A percentile compares a stretch with the other conserved stretches of the same genome.
Evolutionary conservation across 2,329 filamentous ascomycete species (phyloP).

Genomic region (Cladophialophora yegresii): DNA sequence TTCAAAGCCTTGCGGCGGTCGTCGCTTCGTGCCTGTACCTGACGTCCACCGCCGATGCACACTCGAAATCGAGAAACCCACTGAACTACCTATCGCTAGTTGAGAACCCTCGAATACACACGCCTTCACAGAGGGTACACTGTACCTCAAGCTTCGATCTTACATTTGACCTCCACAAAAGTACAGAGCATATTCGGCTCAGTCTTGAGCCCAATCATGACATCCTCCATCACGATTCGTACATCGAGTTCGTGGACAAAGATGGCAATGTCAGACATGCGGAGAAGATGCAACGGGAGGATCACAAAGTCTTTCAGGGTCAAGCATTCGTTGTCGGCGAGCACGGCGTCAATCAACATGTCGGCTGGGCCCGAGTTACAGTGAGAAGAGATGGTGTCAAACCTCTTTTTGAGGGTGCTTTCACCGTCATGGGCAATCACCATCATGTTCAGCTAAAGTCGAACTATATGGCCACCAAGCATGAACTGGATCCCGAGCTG

Average conservation of each 20-base stretch:
- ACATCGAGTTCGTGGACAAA: constrained; percentile 68
- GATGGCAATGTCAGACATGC: constrained; percentile 68
- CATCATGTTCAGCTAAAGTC: constrained; percentile 81
- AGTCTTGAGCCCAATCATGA: constrained; percentile 88
- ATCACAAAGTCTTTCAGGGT: constrained; percentile 84
- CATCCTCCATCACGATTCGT: constrained; percentile 74
- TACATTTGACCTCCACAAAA: constrained; percentile 71
- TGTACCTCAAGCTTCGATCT: constrained; percentile 82
- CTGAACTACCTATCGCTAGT: constrained; percentile 72
- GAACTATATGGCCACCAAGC: constrained; percentile 72
- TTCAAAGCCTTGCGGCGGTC: constrained; percentile 26
- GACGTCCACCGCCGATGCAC: constrained; percentile 47
- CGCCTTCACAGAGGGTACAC: constrained; percentile 75
- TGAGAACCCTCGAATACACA: constrained; percentile 74
- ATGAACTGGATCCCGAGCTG: constrained; percentile 69
- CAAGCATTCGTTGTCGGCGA: constrained; percentile 68
- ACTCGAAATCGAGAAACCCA: constrained; percentile 74
- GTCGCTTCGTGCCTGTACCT: constrained; percentile 29
- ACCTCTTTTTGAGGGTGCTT: constrained; percentile 88
- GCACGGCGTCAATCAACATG: constrained; percentile 71
- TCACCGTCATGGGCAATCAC: constrained; percentile 75
- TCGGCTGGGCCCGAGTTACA: constrained; percentile 83
- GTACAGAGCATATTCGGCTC: constrained; percentile 71
- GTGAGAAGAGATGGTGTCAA: constrained; percentile 72
- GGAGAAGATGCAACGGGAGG: constrained; percentile 70